These are phyloP conservation scores for Fusarium odoratissimum DNA, from an alignment of 2,329 filamentous ascomycete species.

Conservation along the genomic window DNA sequence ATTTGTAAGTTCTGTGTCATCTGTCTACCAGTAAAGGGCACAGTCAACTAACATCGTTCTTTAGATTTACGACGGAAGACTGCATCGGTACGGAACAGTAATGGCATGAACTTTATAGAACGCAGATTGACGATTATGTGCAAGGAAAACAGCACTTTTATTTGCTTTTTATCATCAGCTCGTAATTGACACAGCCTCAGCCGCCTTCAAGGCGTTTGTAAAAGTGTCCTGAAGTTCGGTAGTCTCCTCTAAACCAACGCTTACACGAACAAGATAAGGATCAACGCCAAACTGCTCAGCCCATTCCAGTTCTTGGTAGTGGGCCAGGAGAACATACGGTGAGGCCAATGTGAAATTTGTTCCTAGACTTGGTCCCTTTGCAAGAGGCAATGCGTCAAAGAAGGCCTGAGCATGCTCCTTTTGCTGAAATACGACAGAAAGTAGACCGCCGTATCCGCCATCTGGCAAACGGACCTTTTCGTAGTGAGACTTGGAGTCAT, in stretches of 20 bases:
- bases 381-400: conserved; percentile 85
- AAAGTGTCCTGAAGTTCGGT: conserved; percentile 73
- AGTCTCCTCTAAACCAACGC: conserved; percentile 88
- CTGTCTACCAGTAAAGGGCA: neutral
- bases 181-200: conserved; percentile 47
- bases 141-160: conserved; percentile 9
- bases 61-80: neutral
- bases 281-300: conserved; percentile 84
- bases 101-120: neutral
- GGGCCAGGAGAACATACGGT: conserved; percentile 91
- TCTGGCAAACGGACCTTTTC: conserved; percentile 78
- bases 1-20: conserved; percentile 12
- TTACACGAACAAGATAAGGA: conserved; percentile 82
- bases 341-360: conserved; percentile 96
- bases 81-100: neutral
- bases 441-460: conserved; percentile 89
- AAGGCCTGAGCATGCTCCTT: conserved; percentile 80
- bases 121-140: conserved; percentile 3
- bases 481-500: conserved; percentile 76
- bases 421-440: conserved; percentile 84
- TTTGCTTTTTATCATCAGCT: conserved; percentile 3
- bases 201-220: conserved; percentile 74
- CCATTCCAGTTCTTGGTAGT: conserved; percentile 95
- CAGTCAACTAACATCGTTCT: conserved; percentile 8
- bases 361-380: conserved; percentile 93